These are phyloP conservation scores for Scytalidium lignicola DNA, from an alignment of 2,329 filamentous ascomycete species.

Conservation along the genomic window DNA sequence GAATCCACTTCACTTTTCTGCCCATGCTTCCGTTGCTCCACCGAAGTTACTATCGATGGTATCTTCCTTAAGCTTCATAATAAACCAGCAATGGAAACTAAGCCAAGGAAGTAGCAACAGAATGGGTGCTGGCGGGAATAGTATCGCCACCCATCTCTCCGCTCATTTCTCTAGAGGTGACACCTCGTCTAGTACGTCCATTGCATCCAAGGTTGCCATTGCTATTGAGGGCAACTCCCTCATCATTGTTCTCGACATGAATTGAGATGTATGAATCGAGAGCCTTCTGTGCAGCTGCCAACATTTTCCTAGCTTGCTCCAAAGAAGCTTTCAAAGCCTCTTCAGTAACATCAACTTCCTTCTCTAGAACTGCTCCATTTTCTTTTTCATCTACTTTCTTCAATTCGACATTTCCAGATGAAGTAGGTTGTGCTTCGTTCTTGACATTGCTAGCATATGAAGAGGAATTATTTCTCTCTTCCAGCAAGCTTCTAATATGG, in stretches of 20 bases:
- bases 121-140: background rate
- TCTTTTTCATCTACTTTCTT: background rate
- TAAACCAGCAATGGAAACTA: background rate
- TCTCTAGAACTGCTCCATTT: background rate
- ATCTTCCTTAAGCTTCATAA: background rate
- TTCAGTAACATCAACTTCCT: slow-evolving; percentile 33
- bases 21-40: slow-evolving; percentile 7
- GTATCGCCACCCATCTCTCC: slow-evolving; percentile 62
- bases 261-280: slow-evolving; percentile 7
- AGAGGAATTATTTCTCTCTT: slow-evolving; percentile 29
- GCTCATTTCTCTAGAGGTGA: slow-evolving; percentile 49
- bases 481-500: slow-evolving; percentile 53
- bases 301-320: slow-evolving; percentile 33
- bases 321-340: slow-evolving; percentile 39
- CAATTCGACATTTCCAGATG: background rate
- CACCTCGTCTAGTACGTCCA: slow-evolving; percentile 25
- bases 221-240: too few species aligned
- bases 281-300: slow-evolving; percentile 36
- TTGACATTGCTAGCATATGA: background rate
- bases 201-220: background rate
- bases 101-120: background rate
- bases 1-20: background rate
- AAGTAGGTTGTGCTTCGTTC: background rate
- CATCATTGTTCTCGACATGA: background rate
- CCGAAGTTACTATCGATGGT: slow-evolving; percentile 11